Percentiles rank a stretch among this genome's conserved stretches.
phyloP scores from a whole-genome alignment of 257 asterid species.

The Jacaranda mimosifolia region DNA sequence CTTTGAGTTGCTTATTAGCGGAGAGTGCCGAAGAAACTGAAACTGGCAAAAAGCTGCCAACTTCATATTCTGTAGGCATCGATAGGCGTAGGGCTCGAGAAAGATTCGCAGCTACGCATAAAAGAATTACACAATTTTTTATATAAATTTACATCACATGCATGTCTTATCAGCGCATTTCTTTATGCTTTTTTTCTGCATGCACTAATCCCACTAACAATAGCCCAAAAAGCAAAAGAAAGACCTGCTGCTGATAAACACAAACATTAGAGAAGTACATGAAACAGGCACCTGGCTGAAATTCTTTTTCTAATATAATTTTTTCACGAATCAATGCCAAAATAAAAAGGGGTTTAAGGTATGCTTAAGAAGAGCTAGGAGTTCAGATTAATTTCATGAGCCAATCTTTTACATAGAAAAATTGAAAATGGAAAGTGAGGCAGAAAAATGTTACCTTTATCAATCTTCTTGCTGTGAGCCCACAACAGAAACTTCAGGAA shows the following conservation, averaged over 20 bases:
- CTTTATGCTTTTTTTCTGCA: constrained; percentile 22
- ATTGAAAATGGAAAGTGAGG: background rate
- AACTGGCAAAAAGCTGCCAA: constrained; percentile 35
- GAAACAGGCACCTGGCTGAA: background rate
- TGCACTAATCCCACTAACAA: constrained; percentile 1
- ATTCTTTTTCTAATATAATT: background rate
- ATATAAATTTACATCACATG: background rate
- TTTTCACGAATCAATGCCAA: constrained; percentile 2
- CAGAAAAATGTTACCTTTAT: constrained; percentile 7
- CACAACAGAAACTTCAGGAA: background rate
- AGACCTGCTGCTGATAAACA: background rate
- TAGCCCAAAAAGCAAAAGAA: background rate
- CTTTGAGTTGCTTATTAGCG: constrained; percentile 10
- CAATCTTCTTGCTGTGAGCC: constrained; percentile 17
- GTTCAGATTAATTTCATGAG: background rate
- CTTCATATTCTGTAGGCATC: constrained; percentile 23
- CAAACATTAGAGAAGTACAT: background rate
- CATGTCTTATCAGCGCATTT: constrained; percentile 4
- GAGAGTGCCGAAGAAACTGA: constrained; percentile 27
- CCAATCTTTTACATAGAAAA: background rate
- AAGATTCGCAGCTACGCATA: constrained; percentile 24
- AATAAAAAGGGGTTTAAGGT: background rate
- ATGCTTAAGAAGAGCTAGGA: background rate
- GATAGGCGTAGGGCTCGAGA: constrained; percentile 37
- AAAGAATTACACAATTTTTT: background rate